phyloP scores from a whole-genome alignment of 129 eudicot genomes.

The Arctium lappa region DNA sequence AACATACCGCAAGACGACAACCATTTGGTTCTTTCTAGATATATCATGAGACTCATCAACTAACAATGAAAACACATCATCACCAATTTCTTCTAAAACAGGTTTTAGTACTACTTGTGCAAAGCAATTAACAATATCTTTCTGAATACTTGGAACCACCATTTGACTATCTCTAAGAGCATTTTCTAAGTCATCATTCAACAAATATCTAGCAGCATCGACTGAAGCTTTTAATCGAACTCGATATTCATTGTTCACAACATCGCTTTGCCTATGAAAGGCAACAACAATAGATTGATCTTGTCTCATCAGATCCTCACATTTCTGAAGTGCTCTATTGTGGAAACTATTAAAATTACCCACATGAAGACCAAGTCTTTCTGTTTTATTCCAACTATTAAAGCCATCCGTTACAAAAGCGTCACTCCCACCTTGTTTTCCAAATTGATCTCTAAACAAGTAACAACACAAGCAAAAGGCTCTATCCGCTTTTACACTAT shows the following conservation, averaged over 20 bases:
- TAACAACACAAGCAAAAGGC: constrained; percentile 13
- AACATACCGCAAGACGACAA: constrained; percentile 3
- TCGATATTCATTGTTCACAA: constrained; percentile 1
- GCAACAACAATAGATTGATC: background rate
- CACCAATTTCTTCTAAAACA: constrained; percentile 7
- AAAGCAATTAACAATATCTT: background rate
- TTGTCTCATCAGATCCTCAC: background rate
- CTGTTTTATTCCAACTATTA: constrained; percentile 6
- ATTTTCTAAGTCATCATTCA: background rate
- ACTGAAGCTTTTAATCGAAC: background rate
- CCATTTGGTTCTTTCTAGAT: background rate
- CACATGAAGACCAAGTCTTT: constrained; percentile 5
- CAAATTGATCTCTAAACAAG: constrained; percentile 11
- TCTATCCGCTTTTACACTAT: constrained; percentile 1
- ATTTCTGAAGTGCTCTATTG: background rate
- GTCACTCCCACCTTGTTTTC: constrained; percentile 2
- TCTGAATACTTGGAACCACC: background rate
- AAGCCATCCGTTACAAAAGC: constrained; percentile 1
- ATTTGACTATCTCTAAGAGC: background rate
- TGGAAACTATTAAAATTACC: constrained; percentile 2
- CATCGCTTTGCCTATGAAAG: background rate
- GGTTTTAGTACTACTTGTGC: background rate
- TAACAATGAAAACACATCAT: constrained; percentile 2
- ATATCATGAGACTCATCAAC: background rate
- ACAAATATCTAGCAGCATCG: constrained; percentile 1